Conservation (phyloP, 2,329 filamentous ascomycete species). For the Epichloe uncinata region DNA sequence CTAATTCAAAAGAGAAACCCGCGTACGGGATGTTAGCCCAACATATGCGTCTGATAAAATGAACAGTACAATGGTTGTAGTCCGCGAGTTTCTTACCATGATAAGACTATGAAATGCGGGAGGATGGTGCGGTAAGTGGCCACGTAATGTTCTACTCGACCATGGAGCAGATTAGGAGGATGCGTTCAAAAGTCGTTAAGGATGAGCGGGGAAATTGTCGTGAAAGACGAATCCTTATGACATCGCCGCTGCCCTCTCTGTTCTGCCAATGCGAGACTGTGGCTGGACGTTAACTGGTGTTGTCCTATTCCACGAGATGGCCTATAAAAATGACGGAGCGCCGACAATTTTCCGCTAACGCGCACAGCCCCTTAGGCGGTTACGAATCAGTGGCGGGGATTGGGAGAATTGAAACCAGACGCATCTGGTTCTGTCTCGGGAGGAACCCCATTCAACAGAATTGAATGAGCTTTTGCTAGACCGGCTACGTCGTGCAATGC, state of each 20-base stretch:
- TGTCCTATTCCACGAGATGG: conserved; percentile 2
- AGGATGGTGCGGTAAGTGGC: conserved; percentile 3
- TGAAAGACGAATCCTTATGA: not conserved
- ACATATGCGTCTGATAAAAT: not conserved
- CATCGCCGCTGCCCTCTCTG: not conserved
- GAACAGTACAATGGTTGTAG: conserved; percentile 5
- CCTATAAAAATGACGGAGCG: conserved; percentile 21
- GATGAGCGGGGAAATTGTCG: not conserved
- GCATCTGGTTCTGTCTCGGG: too few species aligned
- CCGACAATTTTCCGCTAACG: conserved; percentile 22
- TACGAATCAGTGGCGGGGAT: conserved; percentile 12
- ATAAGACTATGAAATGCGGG: conserved; percentile 9
- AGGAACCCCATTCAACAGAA: too few species aligned
- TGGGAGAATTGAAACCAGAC: not conserved
- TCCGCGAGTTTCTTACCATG: conserved; percentile 19
- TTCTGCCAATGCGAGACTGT: not conserved
- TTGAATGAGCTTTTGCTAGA: too few species aligned
- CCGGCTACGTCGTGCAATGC: too few species aligned
- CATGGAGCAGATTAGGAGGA: conserved; percentile 9
- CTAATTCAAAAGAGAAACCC: conserved; percentile 10
- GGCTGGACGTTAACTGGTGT: conserved; percentile 7
- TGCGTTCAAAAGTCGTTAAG: not conserved
- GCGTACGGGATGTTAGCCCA: not conserved
- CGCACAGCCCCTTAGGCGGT: conserved; percentile 14
- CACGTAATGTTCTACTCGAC: conserved; percentile 10